Conservation (phyloP, 306 rosid species). For the Malus fusca region DNA sequence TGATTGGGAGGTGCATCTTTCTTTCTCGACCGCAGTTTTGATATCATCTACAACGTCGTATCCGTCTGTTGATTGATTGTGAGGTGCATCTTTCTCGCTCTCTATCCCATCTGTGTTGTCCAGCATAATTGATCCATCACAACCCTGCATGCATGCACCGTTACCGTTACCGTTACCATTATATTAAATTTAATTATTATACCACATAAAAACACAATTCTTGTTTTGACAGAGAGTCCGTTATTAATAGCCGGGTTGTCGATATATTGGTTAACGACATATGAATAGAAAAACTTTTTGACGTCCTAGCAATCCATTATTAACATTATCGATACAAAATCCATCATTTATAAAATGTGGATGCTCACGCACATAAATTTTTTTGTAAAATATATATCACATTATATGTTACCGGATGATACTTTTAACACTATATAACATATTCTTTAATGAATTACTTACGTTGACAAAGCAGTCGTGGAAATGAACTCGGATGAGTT, state of each 20-base stretch:
- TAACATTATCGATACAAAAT: neutral
- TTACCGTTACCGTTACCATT: neutral
- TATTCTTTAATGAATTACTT: neutral
- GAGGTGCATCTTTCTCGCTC: slow-evolving; percentile 17
- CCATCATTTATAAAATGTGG: neutral
- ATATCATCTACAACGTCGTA: slow-evolving; percentile 30
- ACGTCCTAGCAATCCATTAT: no score
- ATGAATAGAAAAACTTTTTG: neutral
- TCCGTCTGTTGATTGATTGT: slow-evolving; percentile 16
- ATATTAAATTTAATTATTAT: no score
- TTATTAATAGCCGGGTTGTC: neutral
- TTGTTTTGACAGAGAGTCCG: neutral
- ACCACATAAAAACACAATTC: neutral
- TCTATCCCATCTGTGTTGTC: slow-evolving; percentile 20
- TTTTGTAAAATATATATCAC: neutral
- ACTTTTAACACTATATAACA: no score
- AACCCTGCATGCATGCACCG: slow-evolving; percentile 23
- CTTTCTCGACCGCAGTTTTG: slow-evolving; percentile 36
- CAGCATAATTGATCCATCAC: slow-evolving; percentile 41
- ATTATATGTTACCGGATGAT: neutral
- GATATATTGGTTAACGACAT: neutral
- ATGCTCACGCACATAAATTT: no score
- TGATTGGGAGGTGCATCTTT: slow-evolving; percentile 3
- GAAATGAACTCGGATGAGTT: slow-evolving; percentile 31
- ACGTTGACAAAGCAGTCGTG: slow-evolving; percentile 33